phyloP scores from a whole-genome alignment of 768 basidiomycete species.

The Solioccasus polychromus region DNA sequence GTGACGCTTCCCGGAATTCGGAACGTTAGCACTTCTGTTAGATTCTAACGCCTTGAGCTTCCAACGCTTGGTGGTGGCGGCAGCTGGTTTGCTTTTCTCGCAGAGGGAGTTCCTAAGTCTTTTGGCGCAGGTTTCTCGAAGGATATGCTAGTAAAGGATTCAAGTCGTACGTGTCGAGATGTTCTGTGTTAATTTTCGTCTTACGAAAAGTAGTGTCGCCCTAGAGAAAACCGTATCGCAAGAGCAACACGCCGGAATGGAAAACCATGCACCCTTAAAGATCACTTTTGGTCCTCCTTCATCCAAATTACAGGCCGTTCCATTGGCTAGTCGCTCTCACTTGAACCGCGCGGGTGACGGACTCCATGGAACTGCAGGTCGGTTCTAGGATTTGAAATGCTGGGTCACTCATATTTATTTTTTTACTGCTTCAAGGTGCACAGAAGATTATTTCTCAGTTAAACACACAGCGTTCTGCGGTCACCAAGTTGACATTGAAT shows the following conservation, averaged over 20 bases:
- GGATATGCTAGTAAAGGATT: too few species aligned
- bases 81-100: too few species aligned
- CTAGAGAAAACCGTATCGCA: neutral
- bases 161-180: constrained; percentile 3
- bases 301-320: constrained; percentile 5
- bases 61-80: too few species aligned
- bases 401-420: neutral
- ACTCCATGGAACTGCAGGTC: constrained; percentile 22
- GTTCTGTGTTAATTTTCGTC: neutral
- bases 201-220: neutral
- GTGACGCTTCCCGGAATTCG: neutral
- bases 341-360: constrained; percentile 18
- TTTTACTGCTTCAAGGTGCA: constrained; percentile 43
- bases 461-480: constrained; percentile 35
- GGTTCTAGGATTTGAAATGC: neutral
- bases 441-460: constrained; percentile 49
- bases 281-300: neutral
- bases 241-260: constrained; percentile 16
- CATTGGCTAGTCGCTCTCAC: constrained; percentile 18
- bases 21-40: neutral
- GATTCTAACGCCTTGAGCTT: too few species aligned
- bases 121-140: too few species aligned
- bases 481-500: constrained; percentile 52
- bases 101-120: too few species aligned
- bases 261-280: neutral